A percentile compares a stretch with the other conserved stretches of the same genome.
Evolutionary conservation across 1,284 basidiomycete species (phyloP).

Genomic region (Flammula alnicola): DNA sequence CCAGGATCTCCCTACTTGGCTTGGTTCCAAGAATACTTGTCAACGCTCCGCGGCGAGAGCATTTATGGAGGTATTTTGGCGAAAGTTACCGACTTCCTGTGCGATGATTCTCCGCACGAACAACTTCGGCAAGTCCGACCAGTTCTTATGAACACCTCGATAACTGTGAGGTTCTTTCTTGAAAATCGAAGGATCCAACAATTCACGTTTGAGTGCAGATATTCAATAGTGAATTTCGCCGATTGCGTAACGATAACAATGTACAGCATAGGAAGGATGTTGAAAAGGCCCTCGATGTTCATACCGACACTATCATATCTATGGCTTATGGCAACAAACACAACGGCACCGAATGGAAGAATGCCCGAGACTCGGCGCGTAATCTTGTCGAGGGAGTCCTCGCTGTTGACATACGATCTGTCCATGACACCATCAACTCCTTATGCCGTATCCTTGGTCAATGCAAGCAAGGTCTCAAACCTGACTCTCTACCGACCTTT

Average conservation of each 20-base stretch:
- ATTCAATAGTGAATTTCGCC: slow-evolving; percentile 36
- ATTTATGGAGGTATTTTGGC: slow-evolving; percentile 72
- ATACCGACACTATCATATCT: slow-evolving; percentile 58
- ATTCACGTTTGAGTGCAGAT: slow-evolving; percentile 29
- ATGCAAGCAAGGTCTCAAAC: slow-evolving; percentile 18
- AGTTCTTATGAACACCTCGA: slow-evolving; percentile 59
- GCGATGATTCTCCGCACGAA: slow-evolving; percentile 79
- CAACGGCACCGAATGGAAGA: slow-evolving; percentile 52
- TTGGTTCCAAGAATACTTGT: slow-evolving; percentile 63
- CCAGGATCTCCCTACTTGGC: slow-evolving; percentile 52
- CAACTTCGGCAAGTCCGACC: slow-evolving; percentile 64
- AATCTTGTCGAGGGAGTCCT: slow-evolving; percentile 51
- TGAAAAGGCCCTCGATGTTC: slow-evolving; percentile 56
- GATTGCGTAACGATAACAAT: slow-evolving; percentile 35
- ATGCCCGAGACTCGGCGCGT: slow-evolving; percentile 50
- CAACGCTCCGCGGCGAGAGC: slow-evolving; percentile 52
- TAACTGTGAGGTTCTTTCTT: slow-evolving; percentile 53
- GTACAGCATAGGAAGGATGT: slow-evolving; percentile 35
- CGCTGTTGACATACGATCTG: slow-evolving; percentile 47
- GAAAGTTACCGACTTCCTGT: slow-evolving; percentile 71
- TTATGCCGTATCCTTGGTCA: slow-evolving; percentile 45
- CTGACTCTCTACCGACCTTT: slow-evolving; percentile 31
- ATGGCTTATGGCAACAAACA: slow-evolving; percentile 61
- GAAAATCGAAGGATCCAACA: not conserved
- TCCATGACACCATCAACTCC: slow-evolving; percentile 41